Evolutionary conservation across 306 rosid species (phyloP).

Genomic region (Malus asiatica): DNA sequence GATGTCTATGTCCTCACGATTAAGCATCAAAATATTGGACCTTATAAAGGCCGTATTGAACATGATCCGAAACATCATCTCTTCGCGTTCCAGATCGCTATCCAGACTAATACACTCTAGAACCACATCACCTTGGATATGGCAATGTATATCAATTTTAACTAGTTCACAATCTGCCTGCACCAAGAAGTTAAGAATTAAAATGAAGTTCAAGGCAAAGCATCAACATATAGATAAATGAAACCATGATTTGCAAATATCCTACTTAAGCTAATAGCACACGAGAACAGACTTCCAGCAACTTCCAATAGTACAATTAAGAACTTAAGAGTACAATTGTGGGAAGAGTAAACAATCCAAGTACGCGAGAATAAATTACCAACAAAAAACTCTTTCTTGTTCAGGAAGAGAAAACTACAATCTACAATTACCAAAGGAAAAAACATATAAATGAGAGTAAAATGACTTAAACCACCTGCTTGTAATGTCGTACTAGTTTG

Average conservation of each 20-base stretch:
- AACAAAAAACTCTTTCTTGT: neutral
- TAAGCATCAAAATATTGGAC: slow-evolving; percentile 94
- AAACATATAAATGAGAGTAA: slow-evolving; percentile 9
- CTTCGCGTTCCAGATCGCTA: slow-evolving; percentile 68
- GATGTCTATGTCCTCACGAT: slow-evolving; percentile 82
- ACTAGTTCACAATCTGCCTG: slow-evolving; percentile 84
- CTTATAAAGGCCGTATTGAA: slow-evolving; percentile 94
- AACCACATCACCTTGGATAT: slow-evolving; percentile 94
- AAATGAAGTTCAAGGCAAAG: slow-evolving; percentile 4
- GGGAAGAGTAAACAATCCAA: neutral
- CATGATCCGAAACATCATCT: slow-evolving; percentile 94
- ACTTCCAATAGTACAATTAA: neutral
- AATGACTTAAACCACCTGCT: slow-evolving; percentile 58
- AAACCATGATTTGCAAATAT: slow-evolving; percentile 10
- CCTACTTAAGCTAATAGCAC: neutral
- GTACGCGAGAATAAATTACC: neutral
- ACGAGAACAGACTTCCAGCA: neutral
- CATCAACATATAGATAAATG: slow-evolving; percentile 16
- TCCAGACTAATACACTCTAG: slow-evolving; percentile 87
- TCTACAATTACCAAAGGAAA: neutral
- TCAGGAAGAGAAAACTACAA: neutral
- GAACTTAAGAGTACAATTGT: neutral
- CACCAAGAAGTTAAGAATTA: slow-evolving; percentile 20
- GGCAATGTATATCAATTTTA: slow-evolving; percentile 93
- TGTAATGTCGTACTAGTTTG: slow-evolving; percentile 69